Percentiles rank a stretch among this genome's conserved stretches.
Evolutionary conservation across 257 asterid genomes (phyloP).

Genomic region (Petunia axillaris): DNA sequence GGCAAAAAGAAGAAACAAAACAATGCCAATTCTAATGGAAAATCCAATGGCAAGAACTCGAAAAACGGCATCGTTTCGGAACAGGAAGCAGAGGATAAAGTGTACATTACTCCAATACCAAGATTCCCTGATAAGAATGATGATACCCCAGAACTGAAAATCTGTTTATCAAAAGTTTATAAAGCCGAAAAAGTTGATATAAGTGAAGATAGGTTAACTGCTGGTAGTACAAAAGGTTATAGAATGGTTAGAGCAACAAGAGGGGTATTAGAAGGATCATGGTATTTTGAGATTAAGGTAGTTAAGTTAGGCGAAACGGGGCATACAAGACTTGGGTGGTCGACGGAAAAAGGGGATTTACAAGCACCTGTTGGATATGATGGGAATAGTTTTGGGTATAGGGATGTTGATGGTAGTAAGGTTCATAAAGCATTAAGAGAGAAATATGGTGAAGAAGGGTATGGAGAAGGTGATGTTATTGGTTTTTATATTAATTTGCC

Average conservation of each 20-base stretch:
- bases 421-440: slow-evolving; percentile 96
- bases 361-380: slow-evolving; percentile 99
- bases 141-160: slow-evolving; percentile 57
- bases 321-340: slow-evolving; percentile 94
- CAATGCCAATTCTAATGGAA: slow-evolving; percentile 37
- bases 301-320: slow-evolving; percentile 90
- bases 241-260: slow-evolving; percentile 97
- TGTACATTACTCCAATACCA: slow-evolving; percentile 68
- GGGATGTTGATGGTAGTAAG: slow-evolving; percentile 92
- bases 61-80: slow-evolving; percentile 38
- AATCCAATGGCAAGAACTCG: slow-evolving; percentile 37
- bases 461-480: slow-evolving; percentile 85
- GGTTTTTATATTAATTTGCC: slow-evolving; percentile 92
- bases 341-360: slow-evolving; percentile 93
- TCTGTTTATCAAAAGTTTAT: slow-evolving; percentile 83
- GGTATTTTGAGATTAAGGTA: slow-evolving; percentile 92
- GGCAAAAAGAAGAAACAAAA: slow-evolving; percentile 81
- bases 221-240: slow-evolving; percentile 93
- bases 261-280: slow-evolving; percentile 85
- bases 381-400: slow-evolving; percentile 85
- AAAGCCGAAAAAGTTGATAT: slow-evolving; percentile 95
- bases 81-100: slow-evolving; percentile 60
- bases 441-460: slow-evolving; percentile 81
- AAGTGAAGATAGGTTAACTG: slow-evolving; percentile 85
- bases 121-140: slow-evolving; percentile 86